These are phyloP conservation scores for Spathaspora hagerdaliae DNA, from an alignment of 805 yeast genomes.

Conservation along the genomic window DNA sequence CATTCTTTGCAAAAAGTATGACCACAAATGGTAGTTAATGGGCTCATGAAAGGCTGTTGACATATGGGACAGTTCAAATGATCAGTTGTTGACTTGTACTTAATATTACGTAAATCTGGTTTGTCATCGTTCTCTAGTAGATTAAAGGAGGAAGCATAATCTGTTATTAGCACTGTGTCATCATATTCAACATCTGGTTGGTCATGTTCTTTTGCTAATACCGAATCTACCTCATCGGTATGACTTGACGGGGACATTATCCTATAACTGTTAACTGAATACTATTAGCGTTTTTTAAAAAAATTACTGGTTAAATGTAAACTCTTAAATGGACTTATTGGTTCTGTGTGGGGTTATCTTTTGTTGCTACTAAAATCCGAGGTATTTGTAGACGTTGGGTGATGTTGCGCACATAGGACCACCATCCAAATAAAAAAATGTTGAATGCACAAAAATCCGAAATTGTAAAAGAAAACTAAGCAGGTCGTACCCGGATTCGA, in stretches of 20 bases:
- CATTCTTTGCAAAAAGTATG: conserved; percentile 65
- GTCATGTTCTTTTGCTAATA: neutral
- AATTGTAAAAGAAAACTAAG: no score
- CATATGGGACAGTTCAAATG: conserved; percentile 58
- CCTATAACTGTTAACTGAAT: no score
- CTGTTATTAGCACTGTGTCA: neutral
- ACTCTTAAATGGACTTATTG: no score
- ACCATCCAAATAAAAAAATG: no score
- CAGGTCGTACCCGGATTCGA: conserved; percentile 86
- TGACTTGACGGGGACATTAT: no score
- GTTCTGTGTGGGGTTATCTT: no score
- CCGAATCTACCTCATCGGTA: neutral
- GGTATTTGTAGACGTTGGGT: no score
- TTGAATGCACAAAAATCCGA: no score
- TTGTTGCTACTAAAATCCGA: no score
- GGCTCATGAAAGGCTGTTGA: conserved; percentile 57
- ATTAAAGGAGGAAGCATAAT: conserved; percentile 5
- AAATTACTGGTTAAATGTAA: no score
- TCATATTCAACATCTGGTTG: conserved; percentile 4
- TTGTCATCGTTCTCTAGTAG: conserved; percentile 8
- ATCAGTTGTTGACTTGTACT: conserved; percentile 27
- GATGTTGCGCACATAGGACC: no score
- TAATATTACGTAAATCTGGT: conserved; percentile 27
- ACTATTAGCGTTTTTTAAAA: no score
- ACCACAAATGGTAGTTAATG: conserved; percentile 62